Percentiles rank a stretch among this genome's conserved stretches.
Conservation (phyloP, 2,329 filamentous ascomycete species). For the Aurifilum marmelostoma region DNA sequence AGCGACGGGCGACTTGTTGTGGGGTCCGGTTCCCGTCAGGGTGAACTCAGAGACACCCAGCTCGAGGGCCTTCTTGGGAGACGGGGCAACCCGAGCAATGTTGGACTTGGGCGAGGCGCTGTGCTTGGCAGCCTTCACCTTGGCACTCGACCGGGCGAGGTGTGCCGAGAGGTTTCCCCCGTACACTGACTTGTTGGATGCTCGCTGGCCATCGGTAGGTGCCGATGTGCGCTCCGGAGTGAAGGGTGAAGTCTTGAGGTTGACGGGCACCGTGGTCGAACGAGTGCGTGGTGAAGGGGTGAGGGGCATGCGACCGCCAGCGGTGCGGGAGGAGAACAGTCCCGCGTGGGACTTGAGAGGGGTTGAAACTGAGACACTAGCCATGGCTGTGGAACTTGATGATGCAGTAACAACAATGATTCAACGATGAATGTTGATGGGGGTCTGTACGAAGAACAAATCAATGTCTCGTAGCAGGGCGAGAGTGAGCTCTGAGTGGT, state of each 20-base stretch:
- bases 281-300: conserved; percentile 83
- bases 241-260: conserved; percentile 72
- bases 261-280: conserved; percentile 52
- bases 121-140: conserved; percentile 73
- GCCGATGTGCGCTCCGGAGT: conserved; percentile 68
- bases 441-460: conserved; percentile 50
- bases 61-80: conserved; percentile 82
- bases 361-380: conserved; percentile 78
- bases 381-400: conserved; percentile 62
- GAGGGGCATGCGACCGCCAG: conserved; percentile 91
- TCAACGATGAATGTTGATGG: conserved; percentile 31
- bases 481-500: conserved; percentile 45
- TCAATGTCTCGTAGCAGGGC: conserved; percentile 48
- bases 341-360: conserved; percentile 94
- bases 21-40: conserved; percentile 77
- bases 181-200: conserved; percentile 74
- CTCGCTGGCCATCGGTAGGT: conserved; percentile 52
- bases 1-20: conserved; percentile 61
- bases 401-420: conserved; percentile 40
- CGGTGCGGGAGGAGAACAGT: conserved; percentile 88
- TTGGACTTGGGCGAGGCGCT: conserved; percentile 98
- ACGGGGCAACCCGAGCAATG: conserved; percentile 75
- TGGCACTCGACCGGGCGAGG: conserved; percentile 71
- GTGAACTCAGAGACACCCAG: conserved; percentile 92
- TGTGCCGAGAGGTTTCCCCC: conserved; percentile 78